These are phyloP conservation scores for Apophysomyces ossiformis DNA, from an alignment of 371 early-diverging fungal genomes.

Conservation along the genomic window DNA sequence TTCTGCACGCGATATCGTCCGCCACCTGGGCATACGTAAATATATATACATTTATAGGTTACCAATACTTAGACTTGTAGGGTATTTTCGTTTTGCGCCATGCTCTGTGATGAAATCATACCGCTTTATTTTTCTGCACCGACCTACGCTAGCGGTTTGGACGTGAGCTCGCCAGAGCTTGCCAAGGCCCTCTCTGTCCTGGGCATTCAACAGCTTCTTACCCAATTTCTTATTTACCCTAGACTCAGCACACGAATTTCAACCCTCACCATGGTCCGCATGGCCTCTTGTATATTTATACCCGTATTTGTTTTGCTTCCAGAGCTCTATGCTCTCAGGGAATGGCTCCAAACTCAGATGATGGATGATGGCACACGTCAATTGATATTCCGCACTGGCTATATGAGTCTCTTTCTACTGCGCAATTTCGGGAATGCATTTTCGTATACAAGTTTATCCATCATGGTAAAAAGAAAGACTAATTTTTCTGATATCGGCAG, in stretches of 20 bases:
- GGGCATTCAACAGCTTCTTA: constrained; percentile 50
- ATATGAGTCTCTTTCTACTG: constrained; percentile 39
- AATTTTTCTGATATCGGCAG: background rate
- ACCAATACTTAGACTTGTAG: constrained; percentile 10
- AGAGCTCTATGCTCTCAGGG: constrained; percentile 28
- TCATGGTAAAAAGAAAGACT: constrained; percentile 42
- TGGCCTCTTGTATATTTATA: constrained; percentile 37
- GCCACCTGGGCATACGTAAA: no score
- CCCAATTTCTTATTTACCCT: constrained; percentile 59
- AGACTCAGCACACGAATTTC: constrained; percentile 37
- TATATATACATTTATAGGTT: no score
- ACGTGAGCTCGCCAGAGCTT: constrained; percentile 41
- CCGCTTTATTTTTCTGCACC: constrained; percentile 63
- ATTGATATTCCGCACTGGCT: constrained; percentile 25
- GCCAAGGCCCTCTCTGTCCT: constrained; percentile 43
- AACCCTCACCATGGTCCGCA: constrained; percentile 33
- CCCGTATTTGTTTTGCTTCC: constrained; percentile 50
- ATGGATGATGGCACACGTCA: constrained; percentile 17
- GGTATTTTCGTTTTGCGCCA: constrained; percentile 63
- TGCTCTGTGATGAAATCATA: constrained; percentile 75
- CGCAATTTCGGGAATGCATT: constrained; percentile 53
- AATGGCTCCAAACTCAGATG: constrained; percentile 21
- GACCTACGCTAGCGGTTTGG: constrained; percentile 47
- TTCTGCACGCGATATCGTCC: no score
- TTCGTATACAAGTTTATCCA: constrained; percentile 60